Evolutionary conservation across 2,329 filamentous ascomycete species (phyloP).

Genomic region (Talaromyces sp.): DNA sequence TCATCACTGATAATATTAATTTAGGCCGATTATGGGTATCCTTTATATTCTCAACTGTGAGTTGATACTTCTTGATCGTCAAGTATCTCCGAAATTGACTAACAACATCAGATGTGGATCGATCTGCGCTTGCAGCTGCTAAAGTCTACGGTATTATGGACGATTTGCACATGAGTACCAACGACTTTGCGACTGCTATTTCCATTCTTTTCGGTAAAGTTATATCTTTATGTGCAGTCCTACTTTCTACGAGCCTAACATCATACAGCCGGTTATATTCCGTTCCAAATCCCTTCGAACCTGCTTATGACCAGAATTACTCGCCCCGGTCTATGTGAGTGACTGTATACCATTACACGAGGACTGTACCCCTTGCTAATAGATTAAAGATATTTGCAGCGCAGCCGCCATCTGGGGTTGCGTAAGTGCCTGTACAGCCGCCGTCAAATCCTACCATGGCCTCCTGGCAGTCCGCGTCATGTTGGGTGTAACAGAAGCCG

Average conservation of each 20-base stretch:
- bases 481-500: constrained; percentile 60
- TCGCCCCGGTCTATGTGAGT: background rate
- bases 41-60: background rate
- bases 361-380: too few relatives aligned
- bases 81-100: background rate
- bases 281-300: background rate
- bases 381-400: background rate
- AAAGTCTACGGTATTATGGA: constrained; percentile 42
- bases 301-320: background rate
- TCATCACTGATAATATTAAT: background rate
- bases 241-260: background rate
- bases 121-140: constrained; percentile 37
- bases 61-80: background rate
- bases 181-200: constrained; percentile 33
- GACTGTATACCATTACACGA: background rate
- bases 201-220: constrained; percentile 25
- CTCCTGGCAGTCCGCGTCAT: constrained; percentile 28
- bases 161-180: constrained; percentile 36
- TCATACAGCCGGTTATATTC: background rate
- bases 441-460: background rate
- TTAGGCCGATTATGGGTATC: background rate
- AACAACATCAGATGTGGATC: constrained; percentile 29
- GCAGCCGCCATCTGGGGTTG: background rate
- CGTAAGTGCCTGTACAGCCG: background rate
- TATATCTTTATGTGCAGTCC: background rate